Evolutionary conservation across 495 filamentous ascomycete genomes (phyloP), one percentile per base, ranked within the genome.

Genomic region (Neurospora intermedia): DNA sequence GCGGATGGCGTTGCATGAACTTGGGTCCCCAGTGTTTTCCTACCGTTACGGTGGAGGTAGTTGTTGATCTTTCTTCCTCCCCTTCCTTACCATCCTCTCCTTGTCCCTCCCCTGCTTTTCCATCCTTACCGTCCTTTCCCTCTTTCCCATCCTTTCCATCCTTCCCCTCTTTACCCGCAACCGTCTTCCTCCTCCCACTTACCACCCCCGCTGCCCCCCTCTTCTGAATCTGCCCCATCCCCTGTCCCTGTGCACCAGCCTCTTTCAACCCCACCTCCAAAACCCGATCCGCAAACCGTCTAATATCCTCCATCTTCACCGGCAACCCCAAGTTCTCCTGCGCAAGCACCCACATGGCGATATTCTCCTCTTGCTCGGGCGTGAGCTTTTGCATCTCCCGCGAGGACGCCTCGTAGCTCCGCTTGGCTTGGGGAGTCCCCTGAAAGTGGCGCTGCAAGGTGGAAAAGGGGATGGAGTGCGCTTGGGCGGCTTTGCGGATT

Each of bases 301-400:
- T 81, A 39, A 82, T 78, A 66, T 80, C 80, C 16, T 77, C 73
- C 15, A 75, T 72, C 39, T 84, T 62, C 69, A 86, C 76, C 27
- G 83, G 83, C 41, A 86, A 76, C 46, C 82, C 83, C 45, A 85
- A 74, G 72, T 84, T 78, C 2, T 83, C 84, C 59, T 86, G 84
- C 9, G 83, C 82, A 0, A 86, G 75, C 16, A 85, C 41, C 70
- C 54, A 66, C 23, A 66, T 31, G 23, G 54, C 54, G 15, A 66
- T 66, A 3, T 66, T 66, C 54, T 66, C 54, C 6, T 66, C 54
- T 18, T 66, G 54, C 3, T 66, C 54, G 6, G 54, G 54, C 0
- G 54, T 35, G 3, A 66, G 54, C 16, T 66, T 66, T 18, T 66
- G 54, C 54, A 66, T 66, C 7, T 66, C 54, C 1, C 27, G 23